Evolutionary conservation across 345 rosid species (phyloP).

Genomic region (Lepidium aucheri): DNA sequence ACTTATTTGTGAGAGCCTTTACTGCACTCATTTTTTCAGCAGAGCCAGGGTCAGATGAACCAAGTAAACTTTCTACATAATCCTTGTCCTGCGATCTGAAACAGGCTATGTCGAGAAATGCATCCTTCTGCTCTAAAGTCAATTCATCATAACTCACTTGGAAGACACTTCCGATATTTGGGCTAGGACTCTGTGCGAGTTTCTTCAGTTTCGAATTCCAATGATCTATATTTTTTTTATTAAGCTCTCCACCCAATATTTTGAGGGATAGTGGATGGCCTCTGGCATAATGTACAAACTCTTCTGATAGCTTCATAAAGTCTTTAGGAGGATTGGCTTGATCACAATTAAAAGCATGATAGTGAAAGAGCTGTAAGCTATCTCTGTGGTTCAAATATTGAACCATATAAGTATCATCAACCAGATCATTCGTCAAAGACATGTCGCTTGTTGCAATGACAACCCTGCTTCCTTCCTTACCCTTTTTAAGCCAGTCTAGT

Average conservation of each 20-base stretch:
- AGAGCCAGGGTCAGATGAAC: not conserved
- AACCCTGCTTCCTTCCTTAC: constrained; percentile 8
- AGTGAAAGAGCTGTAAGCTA: constrained; percentile 1
- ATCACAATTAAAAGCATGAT: not conserved
- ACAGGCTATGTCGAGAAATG: constrained; percentile 34
- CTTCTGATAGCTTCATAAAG: constrained; percentile 2
- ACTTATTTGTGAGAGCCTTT: constrained; percentile 11
- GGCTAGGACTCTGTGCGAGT: not conserved
- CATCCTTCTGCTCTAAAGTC: not conserved
- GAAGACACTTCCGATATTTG: not conserved
- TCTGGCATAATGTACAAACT: not conserved
- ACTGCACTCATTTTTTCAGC: not conserved
- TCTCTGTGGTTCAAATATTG: not conserved
- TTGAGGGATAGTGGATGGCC: constrained; percentile 34
- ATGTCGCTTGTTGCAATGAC: constrained; percentile 13
- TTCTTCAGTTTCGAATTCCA: constrained; percentile 16
- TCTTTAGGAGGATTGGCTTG: not conserved
- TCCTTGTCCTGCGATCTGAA: not conserved
- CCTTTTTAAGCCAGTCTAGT: not conserved
- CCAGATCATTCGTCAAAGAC: not conserved
- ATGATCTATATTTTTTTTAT: not conserved
- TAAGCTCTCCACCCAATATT: constrained; percentile 18
- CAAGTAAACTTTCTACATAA: not conserved
- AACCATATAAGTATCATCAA: not conserved
- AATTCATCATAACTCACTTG: constrained; percentile 27